phyloP scores from a whole-genome alignment of 2,329 filamentous ascomycete species.

The Fusarium sp. region DNA sequence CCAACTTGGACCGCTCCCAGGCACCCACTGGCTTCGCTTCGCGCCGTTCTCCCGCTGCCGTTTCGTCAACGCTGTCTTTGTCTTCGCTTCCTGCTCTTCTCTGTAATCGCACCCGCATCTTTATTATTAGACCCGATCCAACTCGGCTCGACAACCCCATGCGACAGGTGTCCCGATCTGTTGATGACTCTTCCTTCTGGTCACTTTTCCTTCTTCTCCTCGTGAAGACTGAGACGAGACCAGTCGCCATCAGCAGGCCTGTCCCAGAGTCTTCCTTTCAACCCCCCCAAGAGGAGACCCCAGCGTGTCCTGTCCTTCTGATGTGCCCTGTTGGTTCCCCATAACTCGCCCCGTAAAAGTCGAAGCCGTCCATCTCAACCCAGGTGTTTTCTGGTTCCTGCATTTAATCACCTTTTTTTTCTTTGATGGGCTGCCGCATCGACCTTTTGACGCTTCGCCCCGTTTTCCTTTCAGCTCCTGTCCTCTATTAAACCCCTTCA shows the following conservation, averaged over 20 bases:
- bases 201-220: conserved; percentile 37
- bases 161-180: conserved; percentile 25
- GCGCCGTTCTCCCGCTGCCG: conserved; percentile 42
- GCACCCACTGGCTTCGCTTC: conserved; percentile 32
- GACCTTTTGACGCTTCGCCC: conserved; percentile 32
- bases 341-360: conserved; percentile 32
- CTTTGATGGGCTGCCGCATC: conserved; percentile 18
- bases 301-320: conserved; percentile 41
- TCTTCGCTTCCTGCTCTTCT: conserved; percentile 13
- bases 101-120: background rate
- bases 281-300: conserved; percentile 37
- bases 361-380: conserved; percentile 20
- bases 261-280: conserved; percentile 38
- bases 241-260: conserved; percentile 52
- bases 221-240: conserved; percentile 52
- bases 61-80: conserved; percentile 20
- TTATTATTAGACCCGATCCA: conserved; percentile 9
- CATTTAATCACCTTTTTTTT: conserved; percentile 33
- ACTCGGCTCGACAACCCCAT: conserved; percentile 8
- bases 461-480: conserved; percentile 12
- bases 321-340: conserved; percentile 28
- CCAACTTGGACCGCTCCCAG: conserved; percentile 6
- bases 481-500: conserved; percentile 1
- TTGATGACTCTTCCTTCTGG: conserved; percentile 42
- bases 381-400: conserved; percentile 31